Evolutionary conservation across 1,284 basidiomycete genomes (phyloP).

Genomic region (Apiotrichum porosum): DNA sequence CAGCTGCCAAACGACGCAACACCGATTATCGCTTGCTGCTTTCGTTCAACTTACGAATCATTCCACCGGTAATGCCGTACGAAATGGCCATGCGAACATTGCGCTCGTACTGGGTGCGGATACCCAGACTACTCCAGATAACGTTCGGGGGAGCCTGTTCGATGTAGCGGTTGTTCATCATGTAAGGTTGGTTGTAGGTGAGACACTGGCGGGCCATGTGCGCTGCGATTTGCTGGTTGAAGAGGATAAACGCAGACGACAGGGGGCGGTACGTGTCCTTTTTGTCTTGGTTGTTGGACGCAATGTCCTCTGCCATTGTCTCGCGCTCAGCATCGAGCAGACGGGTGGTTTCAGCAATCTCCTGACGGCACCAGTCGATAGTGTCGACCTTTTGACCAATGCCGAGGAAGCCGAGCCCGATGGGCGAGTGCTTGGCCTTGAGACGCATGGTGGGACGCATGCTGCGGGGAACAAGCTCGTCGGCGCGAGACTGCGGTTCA

Average conservation of each 20-base stretch:
- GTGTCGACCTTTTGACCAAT: slow-evolving; percentile 74
- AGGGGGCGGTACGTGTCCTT: slow-evolving; percentile 58
- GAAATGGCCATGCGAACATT: slow-evolving; percentile 54
- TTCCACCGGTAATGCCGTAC: slow-evolving; percentile 55
- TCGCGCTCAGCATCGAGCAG: slow-evolving; percentile 39
- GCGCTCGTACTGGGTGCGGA: slow-evolving; percentile 71
- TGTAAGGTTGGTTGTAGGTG: slow-evolving; percentile 65
- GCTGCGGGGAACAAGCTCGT: slow-evolving; percentile 61
- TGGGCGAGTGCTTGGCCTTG: slow-evolving; percentile 56
- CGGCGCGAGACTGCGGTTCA: slow-evolving; percentile 30
- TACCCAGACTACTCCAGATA: slow-evolving; percentile 59
- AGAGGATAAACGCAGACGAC: slow-evolving; percentile 86
- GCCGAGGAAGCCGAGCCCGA: slow-evolving; percentile 60
- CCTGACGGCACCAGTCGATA: slow-evolving; percentile 71
- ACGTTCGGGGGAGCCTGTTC: slow-evolving; percentile 68
- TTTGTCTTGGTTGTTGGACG: slow-evolving; percentile 20
- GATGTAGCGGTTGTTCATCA: slow-evolving; percentile 62
- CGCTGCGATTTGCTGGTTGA: slow-evolving; percentile 72
- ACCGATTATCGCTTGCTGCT: too few species aligned
- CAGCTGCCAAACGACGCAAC: too few species aligned
- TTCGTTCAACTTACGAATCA: too few species aligned
- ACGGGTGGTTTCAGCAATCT: slow-evolving; percentile 36
- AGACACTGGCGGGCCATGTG: slow-evolving; percentile 64
- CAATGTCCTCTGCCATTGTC: slow-evolving; percentile 50
- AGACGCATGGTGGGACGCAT: slow-evolving; percentile 79